A percentile compares a stretch with the other conserved stretches of the same genome.
Evolutionary conservation across 2,329 filamentous ascomycete species (phyloP).

Genomic region (Colletotrichum sp.): DNA sequence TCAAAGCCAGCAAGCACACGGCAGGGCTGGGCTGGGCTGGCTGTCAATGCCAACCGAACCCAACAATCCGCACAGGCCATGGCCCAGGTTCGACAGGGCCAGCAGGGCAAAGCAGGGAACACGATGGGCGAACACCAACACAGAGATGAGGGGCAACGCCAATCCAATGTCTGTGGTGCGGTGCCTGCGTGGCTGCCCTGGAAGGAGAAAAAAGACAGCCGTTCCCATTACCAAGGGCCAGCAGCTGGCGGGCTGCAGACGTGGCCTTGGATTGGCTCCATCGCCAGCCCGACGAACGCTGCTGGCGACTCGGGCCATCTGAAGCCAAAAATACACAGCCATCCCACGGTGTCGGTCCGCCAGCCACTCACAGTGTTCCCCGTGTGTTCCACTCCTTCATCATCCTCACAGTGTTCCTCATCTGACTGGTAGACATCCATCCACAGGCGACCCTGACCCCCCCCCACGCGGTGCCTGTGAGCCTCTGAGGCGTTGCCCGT

Average conservation of each 20-base stretch:
- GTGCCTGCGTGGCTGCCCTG: background rate
- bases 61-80: background rate
- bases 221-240: background rate
- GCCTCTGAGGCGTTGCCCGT: background rate
- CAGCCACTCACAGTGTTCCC: slow-evolving; percentile 4
- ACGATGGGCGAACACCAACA: background rate
- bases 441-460: background rate
- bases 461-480: background rate
- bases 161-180: background rate
- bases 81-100: background rate
- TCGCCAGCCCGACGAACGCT: background rate
- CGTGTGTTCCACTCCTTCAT: background rate
- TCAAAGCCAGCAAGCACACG: background rate
- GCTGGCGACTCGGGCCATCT: background rate
- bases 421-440: slow-evolving; percentile 1
- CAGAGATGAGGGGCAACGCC: background rate
- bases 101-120: background rate
- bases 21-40: background rate
- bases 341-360: background rate
- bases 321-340: slow-evolving; percentile 18
- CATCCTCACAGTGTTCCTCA: background rate
- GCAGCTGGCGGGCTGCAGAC: background rate
- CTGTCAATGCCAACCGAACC: background rate
- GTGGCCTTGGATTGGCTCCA: background rate
- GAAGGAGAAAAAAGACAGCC: background rate